These are phyloP conservation scores for Rehmannia glutinosa DNA, from an alignment of 257 asterid genomes.

Conservation along the genomic window DNA sequence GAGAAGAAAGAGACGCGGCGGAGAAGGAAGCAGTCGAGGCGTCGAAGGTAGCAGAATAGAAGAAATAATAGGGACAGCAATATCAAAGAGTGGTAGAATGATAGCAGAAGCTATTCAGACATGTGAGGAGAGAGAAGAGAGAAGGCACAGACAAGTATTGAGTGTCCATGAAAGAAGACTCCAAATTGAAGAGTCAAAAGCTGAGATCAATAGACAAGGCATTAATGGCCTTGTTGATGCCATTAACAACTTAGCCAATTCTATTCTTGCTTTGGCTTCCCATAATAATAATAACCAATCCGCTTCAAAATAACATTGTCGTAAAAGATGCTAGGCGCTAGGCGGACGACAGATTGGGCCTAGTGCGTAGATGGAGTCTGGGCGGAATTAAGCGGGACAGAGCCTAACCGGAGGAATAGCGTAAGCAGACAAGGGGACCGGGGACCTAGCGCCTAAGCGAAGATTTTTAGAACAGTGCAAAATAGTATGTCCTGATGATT, in stretches of 20 bases:
- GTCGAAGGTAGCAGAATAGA: conserved; percentile 20
- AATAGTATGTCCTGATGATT: too few relatives aligned
- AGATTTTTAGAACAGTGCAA: too few relatives aligned
- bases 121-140: conserved; percentile 68
- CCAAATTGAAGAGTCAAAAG: conserved; percentile 73
- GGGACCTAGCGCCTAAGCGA: too few relatives aligned
- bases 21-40: too few relatives aligned
- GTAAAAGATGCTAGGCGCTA: too few relatives aligned
- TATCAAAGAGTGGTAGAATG: conserved; percentile 52
- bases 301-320: neutral
- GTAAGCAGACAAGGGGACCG: too few relatives aligned
- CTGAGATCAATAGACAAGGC: conserved; percentile 70
- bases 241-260: conserved; percentile 75
- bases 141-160: conserved; percentile 63
- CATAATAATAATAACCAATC: conserved; percentile 17
- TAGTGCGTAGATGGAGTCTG: too few relatives aligned
- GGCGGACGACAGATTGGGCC: too few relatives aligned
- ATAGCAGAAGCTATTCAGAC: conserved; percentile 73
- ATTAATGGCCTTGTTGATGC: conserved; percentile 75
- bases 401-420: too few relatives aligned
- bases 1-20: conserved; percentile 47
- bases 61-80: conserved; percentile 51
- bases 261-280: conserved; percentile 69
- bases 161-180: conserved; percentile 68
- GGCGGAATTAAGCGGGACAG: too few relatives aligned